Evolutionary conservation across 495 filamentous ascomycete species (phyloP).

Genomic region (Talaromyces borbonicus): DNA sequence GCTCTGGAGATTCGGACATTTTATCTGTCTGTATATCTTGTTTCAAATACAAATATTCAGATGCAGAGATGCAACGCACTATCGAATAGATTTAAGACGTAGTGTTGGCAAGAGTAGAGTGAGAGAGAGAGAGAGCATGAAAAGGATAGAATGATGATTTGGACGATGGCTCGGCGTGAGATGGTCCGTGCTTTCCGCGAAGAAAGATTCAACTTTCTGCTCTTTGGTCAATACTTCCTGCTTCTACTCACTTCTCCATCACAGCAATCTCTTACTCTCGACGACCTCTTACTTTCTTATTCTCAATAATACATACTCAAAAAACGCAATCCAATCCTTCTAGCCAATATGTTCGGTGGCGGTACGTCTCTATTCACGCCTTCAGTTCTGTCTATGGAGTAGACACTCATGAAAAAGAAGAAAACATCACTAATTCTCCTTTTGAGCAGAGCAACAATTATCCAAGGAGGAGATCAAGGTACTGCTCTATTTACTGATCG

Average conservation of each 20-base stretch:
- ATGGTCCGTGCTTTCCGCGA: background rate
- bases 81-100: no score
- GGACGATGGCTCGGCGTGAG: background rate
- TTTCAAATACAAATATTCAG: no score
- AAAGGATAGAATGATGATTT: background rate
- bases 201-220: no score
- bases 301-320: no score
- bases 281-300: no score
- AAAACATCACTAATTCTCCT: conserved; percentile 15
- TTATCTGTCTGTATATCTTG: background rate
- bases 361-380: conserved; percentile 17
- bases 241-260: no score
- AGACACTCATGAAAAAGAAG: no score
- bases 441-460: conserved; percentile 26
- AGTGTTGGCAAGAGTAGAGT: no score
- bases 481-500: background rate
- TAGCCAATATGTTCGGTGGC: conserved; percentile 35
- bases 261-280: no score
- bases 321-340: background rate
- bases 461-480: conserved; percentile 41
- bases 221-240: no score
- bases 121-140: no score
- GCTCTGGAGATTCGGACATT: conserved; percentile 36
- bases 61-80: background rate
- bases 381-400: no score